Evolutionary conservation across 2,329 filamentous ascomycete genomes (phyloP), one percentile per base, ranked within the genome.

Genomic region (Fusarium drepaniforme): DNA sequence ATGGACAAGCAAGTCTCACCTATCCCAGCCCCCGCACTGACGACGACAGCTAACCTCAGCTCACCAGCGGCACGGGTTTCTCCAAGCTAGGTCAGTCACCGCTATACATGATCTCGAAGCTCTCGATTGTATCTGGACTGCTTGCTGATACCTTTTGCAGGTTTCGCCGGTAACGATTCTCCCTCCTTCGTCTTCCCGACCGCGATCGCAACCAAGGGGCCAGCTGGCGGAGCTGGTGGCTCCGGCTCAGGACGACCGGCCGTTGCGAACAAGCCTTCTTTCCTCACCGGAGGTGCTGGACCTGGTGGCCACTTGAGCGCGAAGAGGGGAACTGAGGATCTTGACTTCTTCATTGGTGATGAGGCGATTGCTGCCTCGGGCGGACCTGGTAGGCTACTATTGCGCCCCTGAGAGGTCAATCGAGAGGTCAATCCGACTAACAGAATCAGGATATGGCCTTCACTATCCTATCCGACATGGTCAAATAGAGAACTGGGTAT

Each of bases 141-240:
- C 73, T 75, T 71, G 77, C 81, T 82, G 75, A 81, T 74, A 44
- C 66, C 68, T 63, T 15, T 68, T 66, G 67, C 79, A 98, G 96
- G 96, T 86, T 99, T 99, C 85, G 97, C 97, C 86, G 97, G 97
- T 86, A 99, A 99, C 86, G 97, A 99, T 86, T 97, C 97, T 77
- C 97, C 97, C 46, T 99, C 97, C 67, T 99, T 98, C 88, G 97
- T 99, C 82, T 99, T 99, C 85, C 97, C 97, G 74, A 99, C 97
- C 66, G 97, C 97, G 78, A 99, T 99, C 86, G 96, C 97, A 81
- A 98, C 95, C 74, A 98, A 98, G 87, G 92, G 93, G 73, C 89
- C 91, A 74, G 88, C 91, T 69, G 93, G 89, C 78, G 92, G 93
- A 78, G 88, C 88, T 81, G 92, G 90, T 78, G 93, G 93, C 68